Evolutionary conservation across 345 rosid genomes (phyloP).

Genomic region (Salix udensis): DNA sequence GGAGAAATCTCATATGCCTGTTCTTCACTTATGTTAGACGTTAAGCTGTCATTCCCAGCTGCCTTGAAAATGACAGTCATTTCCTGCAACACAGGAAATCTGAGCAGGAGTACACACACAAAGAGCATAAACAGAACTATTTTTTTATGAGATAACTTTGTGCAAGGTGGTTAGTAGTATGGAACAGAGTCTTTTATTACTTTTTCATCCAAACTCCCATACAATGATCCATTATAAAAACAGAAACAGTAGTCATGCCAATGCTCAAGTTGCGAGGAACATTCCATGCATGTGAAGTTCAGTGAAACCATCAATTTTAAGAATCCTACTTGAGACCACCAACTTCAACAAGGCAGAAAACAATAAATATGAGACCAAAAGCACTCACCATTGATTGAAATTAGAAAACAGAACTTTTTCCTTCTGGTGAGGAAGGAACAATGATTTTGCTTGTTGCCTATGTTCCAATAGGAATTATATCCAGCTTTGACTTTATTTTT

Average conservation of each 20-base stretch:
- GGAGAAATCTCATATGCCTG: slow-evolving; percentile 85
- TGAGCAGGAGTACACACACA: slow-evolving; percentile 12
- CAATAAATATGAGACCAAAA: background rate
- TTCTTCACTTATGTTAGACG: slow-evolving; percentile 32
- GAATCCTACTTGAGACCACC: background rate
- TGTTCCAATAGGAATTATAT: background rate
- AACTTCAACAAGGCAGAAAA: background rate
- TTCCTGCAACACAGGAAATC: slow-evolving; percentile 28
- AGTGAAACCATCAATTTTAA: background rate
- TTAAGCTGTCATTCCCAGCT: slow-evolving; percentile 16
- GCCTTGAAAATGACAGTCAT: slow-evolving; percentile 3
- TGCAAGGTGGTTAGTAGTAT: background rate
- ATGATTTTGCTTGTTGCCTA: background rate
- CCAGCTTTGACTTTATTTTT: slow-evolving; percentile 1
- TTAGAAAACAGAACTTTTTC: background rate
- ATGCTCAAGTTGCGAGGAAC: background rate
- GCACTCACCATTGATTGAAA: background rate
- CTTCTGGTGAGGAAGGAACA: background rate
- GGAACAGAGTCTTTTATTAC: background rate
- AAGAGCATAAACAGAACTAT: background rate
- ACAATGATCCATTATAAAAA: background rate
- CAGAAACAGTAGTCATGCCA: background rate
- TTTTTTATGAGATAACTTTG: background rate
- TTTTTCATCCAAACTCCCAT: background rate
- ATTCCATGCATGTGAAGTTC: background rate